phyloP scores from a whole-genome alignment of 257 asterid species.

The Solanum pimpinellifolium region DNA sequence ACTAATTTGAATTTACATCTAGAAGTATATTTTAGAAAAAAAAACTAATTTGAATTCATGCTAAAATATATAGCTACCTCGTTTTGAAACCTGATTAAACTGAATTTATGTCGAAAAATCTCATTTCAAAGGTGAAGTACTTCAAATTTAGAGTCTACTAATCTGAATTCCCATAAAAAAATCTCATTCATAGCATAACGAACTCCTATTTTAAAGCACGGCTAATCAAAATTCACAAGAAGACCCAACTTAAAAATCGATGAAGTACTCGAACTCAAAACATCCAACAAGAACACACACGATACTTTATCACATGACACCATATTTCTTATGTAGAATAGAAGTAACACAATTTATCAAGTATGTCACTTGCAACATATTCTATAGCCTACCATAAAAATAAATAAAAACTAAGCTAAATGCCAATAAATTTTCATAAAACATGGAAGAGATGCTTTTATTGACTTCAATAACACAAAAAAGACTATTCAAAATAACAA shows the following conservation, averaged over 20 bases:
- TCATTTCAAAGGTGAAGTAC: no score
- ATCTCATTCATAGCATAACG: no score
- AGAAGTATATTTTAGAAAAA: neutral
- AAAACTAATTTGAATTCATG: neutral
- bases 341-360: neutral
- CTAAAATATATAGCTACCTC: neutral
- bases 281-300: neutral
- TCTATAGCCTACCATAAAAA: neutral
- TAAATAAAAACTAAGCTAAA: neutral
- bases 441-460: neutral
- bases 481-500: neutral
- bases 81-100: neutral
- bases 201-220: neutral
- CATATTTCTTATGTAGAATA: neutral
- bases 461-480: neutral
- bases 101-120: neutral
- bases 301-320: neutral
- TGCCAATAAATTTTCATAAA: neutral
- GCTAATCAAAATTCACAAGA: neutral
- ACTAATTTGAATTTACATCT: neutral
- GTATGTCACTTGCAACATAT: neutral
- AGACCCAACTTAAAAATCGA: fast-evolving
- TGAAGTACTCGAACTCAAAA: neutral
- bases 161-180: no score
- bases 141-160: no score